Base-by-base conservation (phyloP, 495 filamentous ascomycete species). In the Penicillium silybi region DNA sequence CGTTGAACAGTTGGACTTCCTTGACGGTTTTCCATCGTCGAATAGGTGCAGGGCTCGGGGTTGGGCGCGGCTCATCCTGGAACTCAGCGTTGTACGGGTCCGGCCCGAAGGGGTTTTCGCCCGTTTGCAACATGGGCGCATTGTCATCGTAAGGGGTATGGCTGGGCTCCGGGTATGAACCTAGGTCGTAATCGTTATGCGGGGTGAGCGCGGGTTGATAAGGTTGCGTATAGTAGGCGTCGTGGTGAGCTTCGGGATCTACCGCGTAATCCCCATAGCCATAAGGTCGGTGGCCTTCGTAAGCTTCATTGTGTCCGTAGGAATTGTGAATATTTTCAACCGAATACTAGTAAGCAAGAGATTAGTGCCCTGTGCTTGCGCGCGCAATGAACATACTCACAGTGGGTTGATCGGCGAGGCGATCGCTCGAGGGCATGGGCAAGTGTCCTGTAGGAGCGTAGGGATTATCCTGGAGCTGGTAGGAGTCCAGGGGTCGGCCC, bases 11-110 rank as follows among this genome's bases (percentile, higher is more conserved):
- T 58, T 95, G 89, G 23, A 97, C 92, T 77, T 97, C 91, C 68
- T 97, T 99, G 17, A 97, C 92, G 4, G 95, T 97, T 76, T 97
- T 97, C 90, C 90, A 97, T 65, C 95, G 82, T 63, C 87, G 84
- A 58, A 97, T 85, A 10, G 83, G 73, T n/a, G 75, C 82, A n/a
- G 83, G 80, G 38, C 77, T 82, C 6, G 82, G 81, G 1, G 80
- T 80, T 19, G 77, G 78, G 15, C 68, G 69, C 9, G 68, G 60
- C 43, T 77, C 70, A 46, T 75, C 70, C 27, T 68, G 61, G 48
- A 75, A 80, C 23, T 77, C 71, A 25, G 73, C 67, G 43, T 44
- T 62, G 27, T 69, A 72, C 8, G 75, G 77, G 68, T 84, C 78
- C 32, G 78, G 83, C 17, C 76, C 83, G 59, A 78, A 85, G n/a